Percentiles rank a stretch among this genome's conserved stretches.
Conservation (phyloP, 2,329 filamentous ascomycete species). For the Aspergillus brunneoviolaceus region DNA sequence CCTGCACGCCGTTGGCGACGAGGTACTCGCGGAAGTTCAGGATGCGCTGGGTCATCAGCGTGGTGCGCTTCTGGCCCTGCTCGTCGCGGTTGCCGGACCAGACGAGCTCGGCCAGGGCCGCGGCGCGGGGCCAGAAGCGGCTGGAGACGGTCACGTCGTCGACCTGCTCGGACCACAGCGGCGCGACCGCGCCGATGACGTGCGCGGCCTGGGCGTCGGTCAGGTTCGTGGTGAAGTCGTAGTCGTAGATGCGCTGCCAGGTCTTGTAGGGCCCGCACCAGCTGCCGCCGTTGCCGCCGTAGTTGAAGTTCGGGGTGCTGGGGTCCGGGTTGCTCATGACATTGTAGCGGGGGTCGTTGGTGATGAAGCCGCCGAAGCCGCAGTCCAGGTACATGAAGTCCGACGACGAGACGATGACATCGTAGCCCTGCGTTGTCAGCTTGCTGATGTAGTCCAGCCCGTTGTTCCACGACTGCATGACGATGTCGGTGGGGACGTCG, state of each 20-base stretch:
- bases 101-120: slow-evolving; percentile 55
- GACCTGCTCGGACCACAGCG: slow-evolving; percentile 57
- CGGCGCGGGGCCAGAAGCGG: slow-evolving; percentile 58
- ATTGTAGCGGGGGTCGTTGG: slow-evolving; percentile 59
- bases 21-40: slow-evolving; percentile 62
- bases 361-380: slow-evolving; percentile 54
- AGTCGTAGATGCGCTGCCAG: slow-evolving; percentile 61
- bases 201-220: slow-evolving; percentile 49
- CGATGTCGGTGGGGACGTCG: slow-evolving; percentile 51
- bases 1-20: slow-evolving; percentile 54
- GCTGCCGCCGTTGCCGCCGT: slow-evolving; percentile 53
- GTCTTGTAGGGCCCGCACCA: slow-evolving; percentile 62
- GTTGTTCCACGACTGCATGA: slow-evolving; percentile 58
- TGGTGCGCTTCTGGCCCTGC: slow-evolving; percentile 53
- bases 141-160: slow-evolving; percentile 53
- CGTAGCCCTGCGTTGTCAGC: slow-evolving; percentile 52
- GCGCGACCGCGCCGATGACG: slow-evolving; percentile 53
- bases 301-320: slow-evolving; percentile 53
- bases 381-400: slow-evolving; percentile 61
- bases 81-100: slow-evolving; percentile 57
- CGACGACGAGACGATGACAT: slow-evolving; percentile 56
- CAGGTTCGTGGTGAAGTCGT: slow-evolving; percentile 54
- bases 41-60: slow-evolving; percentile 55
- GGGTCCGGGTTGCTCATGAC: slow-evolving; percentile 53
- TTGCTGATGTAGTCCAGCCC: slow-evolving; percentile 54